phyloP scores from a whole-genome alignment of 495 filamentous ascomycete genomes.

The Xylaria bambusicola region DNA sequence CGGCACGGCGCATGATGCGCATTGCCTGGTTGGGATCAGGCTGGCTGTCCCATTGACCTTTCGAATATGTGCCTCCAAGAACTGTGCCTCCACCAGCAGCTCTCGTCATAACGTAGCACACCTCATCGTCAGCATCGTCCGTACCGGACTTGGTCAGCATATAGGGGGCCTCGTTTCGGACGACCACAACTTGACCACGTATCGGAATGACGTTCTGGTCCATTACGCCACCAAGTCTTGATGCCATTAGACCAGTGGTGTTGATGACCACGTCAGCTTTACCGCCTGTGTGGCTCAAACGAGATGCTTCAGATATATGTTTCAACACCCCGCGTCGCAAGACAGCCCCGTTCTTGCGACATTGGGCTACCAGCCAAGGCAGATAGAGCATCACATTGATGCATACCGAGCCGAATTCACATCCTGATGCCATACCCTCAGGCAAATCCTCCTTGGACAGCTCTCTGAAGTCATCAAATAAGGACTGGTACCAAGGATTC shows the following conservation, averaged over 20 bases:
- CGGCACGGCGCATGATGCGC: constrained; percentile 84
- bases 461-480: constrained; percentile 70
- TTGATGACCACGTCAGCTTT: constrained; percentile 78
- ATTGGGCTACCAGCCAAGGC: constrained; percentile 78
- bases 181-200: constrained; percentile 85
- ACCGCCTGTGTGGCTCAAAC: constrained; percentile 60
- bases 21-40: constrained; percentile 78
- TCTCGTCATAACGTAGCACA: constrained; percentile 89
- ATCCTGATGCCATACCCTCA: constrained; percentile 64
- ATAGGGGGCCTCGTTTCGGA: constrained; percentile 74
- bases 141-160: constrained; percentile 74
- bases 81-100: constrained; percentile 76
- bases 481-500: constrained; percentile 80
- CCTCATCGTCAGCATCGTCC: constrained; percentile 78
- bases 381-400: constrained; percentile 90
- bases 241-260: constrained; percentile 78
- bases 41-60: constrained; percentile 77
- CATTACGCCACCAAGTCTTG: constrained; percentile 76
- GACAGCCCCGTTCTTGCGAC: constrained; percentile 65
- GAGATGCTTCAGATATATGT: constrained; percentile 73
- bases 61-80: constrained; percentile 85
- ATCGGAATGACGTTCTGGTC: constrained; percentile 74
- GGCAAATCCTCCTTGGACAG: constrained; percentile 59
- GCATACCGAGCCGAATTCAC: constrained; percentile 78
- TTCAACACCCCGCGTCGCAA: constrained; percentile 60